A percentile compares a stretch with the other conserved stretches of the same genome.
These are phyloP conservation scores for Rhizopogon vinicolor DNA, from an alignment of 768 basidiomycete species.

Conservation along the genomic window DNA sequence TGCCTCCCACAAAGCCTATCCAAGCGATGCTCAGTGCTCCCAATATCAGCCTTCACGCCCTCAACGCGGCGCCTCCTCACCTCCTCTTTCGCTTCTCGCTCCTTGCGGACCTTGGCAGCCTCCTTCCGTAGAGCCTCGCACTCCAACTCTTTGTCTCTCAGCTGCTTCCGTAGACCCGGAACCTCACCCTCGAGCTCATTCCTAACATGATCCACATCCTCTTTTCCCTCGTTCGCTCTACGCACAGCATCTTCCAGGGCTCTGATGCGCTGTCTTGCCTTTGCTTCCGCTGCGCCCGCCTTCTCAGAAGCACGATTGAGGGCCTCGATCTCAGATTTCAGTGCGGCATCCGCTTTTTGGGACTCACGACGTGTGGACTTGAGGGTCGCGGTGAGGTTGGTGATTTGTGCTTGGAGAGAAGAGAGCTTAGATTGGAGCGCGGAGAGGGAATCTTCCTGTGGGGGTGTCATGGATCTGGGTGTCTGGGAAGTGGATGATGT, in stretches of 20 bases:
- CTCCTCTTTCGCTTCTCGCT: slow-evolving; percentile 45
- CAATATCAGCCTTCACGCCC: slow-evolving; percentile 52
- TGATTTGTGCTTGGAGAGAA: slow-evolving; percentile 59
- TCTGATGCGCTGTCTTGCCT: slow-evolving; percentile 82
- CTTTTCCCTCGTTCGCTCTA: slow-evolving; percentile 58
- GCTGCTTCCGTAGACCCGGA: slow-evolving; percentile 35
- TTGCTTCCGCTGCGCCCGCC: slow-evolving; percentile 63
- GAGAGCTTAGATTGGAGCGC: slow-evolving; percentile 69
- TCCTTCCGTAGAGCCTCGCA: slow-evolving; percentile 38
- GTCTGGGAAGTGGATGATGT: slow-evolving; percentile 21
- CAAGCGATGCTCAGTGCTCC: slow-evolving; percentile 50
- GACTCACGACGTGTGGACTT: slow-evolving; percentile 77
- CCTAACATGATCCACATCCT: slow-evolving; percentile 37
- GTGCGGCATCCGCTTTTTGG: slow-evolving; percentile 76
- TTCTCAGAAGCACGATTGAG: slow-evolving; percentile 84
- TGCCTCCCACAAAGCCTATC: slow-evolving; percentile 63
- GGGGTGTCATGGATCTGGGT: slow-evolving; percentile 24
- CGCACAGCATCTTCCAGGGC: slow-evolving; percentile 88
- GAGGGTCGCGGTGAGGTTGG: slow-evolving; percentile 60
- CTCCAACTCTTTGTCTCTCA: slow-evolving; percentile 38
- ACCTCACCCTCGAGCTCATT: slow-evolving; percentile 35
- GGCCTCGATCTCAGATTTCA: slow-evolving; percentile 80
- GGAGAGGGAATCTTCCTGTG: slow-evolving; percentile 60
- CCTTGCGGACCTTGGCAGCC: slow-evolving; percentile 40
- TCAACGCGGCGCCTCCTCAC: slow-evolving; percentile 52